phyloP scores from a whole-genome alignment of 352 stramenopile species.

The Aphanomyces stellatus region DNA sequence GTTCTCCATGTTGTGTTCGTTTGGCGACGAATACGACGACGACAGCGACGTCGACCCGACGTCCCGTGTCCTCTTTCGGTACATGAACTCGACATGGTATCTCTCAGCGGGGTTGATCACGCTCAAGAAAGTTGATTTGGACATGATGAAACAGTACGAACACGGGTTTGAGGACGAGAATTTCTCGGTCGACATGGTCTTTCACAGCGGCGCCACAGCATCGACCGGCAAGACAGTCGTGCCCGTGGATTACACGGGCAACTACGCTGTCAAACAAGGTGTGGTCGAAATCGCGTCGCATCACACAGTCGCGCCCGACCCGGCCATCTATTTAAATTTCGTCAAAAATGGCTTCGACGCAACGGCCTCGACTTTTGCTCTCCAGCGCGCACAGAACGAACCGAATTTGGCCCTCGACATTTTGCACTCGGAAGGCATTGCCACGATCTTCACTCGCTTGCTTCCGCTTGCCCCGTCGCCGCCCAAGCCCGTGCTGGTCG shows the following conservation, averaged over 20 bases:
- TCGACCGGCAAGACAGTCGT: conserved; percentile 32
- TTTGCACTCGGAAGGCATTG: conserved; percentile 54
- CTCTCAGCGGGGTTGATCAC: conserved; percentile 54
- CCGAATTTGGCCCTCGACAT: conserved; percentile 68
- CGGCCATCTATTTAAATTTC: conserved; percentile 74
- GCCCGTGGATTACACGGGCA: conserved; percentile 56
- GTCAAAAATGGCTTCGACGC: conserved; percentile 71
- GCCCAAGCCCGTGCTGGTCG: background rate
- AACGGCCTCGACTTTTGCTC: conserved; percentile 59
- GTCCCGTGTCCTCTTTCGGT: conserved; percentile 64
- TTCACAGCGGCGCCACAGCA: conserved; percentile 45
- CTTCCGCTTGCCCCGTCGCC: background rate
- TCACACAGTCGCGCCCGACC: conserved; percentile 62
- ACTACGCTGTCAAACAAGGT: conserved; percentile 53
- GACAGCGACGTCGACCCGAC: conserved; percentile 47
- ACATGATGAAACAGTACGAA: conserved; percentile 83
- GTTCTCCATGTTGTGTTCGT: conserved; percentile 78
- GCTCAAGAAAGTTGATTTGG: conserved; percentile 58
- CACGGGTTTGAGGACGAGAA: conserved; percentile 72
- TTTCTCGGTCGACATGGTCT: conserved; percentile 70
- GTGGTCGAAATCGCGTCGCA: conserved; percentile 76
- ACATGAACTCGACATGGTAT: conserved; percentile 77
- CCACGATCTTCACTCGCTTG: conserved; percentile 16
- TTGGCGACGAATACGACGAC: conserved; percentile 66
- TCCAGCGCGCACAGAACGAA: conserved; percentile 68